These are phyloP conservation scores for Alternaria tenuissima DNA, from an alignment of 2,329 filamentous ascomycete genomes.

Conservation along the genomic window DNA sequence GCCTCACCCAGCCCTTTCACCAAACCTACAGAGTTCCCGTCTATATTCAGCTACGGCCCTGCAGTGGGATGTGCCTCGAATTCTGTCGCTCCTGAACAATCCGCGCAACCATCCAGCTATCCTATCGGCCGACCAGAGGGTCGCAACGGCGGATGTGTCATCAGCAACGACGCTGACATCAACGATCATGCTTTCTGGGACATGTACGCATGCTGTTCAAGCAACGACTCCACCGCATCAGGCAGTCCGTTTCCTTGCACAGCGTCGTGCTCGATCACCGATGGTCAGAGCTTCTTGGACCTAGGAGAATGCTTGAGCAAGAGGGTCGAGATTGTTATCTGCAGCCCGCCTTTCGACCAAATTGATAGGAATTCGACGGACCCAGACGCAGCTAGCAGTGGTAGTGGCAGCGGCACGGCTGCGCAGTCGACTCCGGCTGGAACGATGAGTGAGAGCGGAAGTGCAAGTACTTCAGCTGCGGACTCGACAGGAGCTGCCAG, in stretches of 20 bases:
- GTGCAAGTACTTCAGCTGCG: neutral
- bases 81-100: neutral
- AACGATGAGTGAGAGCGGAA: neutral
- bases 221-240: slow-evolving; percentile 7
- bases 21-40: slow-evolving; percentile 19
- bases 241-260: slow-evolving; percentile 20
- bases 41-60: slow-evolving; percentile 21
- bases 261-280: slow-evolving; percentile 16
- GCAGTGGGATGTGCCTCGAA: slow-evolving; percentile 15
- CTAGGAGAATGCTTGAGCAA: slow-evolving; percentile 32
- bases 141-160: slow-evolving; percentile 21
- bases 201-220: slow-evolving; percentile 29
- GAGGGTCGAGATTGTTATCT: slow-evolving; percentile 25
- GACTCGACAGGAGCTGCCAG: slow-evolving; percentile 10
- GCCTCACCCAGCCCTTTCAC: slow-evolving; percentile 17
- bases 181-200: slow-evolving; percentile 37
- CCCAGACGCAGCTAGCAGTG: neutral
- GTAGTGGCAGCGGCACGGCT: slow-evolving; percentile 8
- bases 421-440: neutral
- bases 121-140: slow-evolving; percentile 13
- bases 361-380: slow-evolving; percentile 5
- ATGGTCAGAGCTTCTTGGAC: slow-evolving; percentile 23
- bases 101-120: slow-evolving; percentile 11
- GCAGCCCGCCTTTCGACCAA: slow-evolving; percentile 18
- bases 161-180: slow-evolving; percentile 29